phyloP scores from a whole-genome alignment of 257 asterid species.

The Solanum sejunctum region DNA sequence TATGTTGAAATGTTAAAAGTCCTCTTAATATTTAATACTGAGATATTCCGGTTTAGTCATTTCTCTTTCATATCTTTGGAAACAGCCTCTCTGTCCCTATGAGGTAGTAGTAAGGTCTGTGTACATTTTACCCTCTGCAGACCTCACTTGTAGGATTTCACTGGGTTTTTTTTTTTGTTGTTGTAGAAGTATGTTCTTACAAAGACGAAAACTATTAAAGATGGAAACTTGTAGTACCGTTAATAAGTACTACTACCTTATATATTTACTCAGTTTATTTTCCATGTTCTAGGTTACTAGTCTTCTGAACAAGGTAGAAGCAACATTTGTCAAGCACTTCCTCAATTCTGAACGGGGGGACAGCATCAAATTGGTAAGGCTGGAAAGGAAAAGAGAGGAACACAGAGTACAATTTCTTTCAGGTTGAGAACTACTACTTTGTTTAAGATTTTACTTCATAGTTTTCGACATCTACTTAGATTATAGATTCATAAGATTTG shows the following conservation, averaged over 20 bases:
- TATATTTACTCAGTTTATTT: neutral
- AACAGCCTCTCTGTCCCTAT: no score
- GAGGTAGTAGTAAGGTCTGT: no score
- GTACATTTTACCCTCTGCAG: no score
- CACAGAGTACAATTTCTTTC: slow-evolving; percentile 30
- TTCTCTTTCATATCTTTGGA: no score
- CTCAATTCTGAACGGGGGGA: slow-evolving; percentile 36
- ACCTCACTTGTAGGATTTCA: no score
- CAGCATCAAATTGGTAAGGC: slow-evolving; percentile 43
- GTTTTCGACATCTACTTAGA: neutral
- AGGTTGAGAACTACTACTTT: slow-evolving; percentile 16
- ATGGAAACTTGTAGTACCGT: neutral
- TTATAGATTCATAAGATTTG: neutral
- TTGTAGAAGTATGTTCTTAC: neutral
- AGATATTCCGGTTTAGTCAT: no score
- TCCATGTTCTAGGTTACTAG: slow-evolving; percentile 21
- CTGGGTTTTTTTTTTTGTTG: no score
- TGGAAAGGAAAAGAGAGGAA: slow-evolving; percentile 22
- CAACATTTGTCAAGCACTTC: slow-evolving; percentile 41
- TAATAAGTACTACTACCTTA: neutral
- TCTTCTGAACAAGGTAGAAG: slow-evolving; percentile 47
- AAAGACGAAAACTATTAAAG: neutral
- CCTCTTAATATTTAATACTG: neutral
- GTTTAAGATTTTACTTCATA: neutral
- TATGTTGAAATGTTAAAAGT: neutral